A percentile compares a stretch with the other conserved stretches of the same genome.
Conservation (phyloP, 257 asterid species). For the Perilla frutescens region DNA sequence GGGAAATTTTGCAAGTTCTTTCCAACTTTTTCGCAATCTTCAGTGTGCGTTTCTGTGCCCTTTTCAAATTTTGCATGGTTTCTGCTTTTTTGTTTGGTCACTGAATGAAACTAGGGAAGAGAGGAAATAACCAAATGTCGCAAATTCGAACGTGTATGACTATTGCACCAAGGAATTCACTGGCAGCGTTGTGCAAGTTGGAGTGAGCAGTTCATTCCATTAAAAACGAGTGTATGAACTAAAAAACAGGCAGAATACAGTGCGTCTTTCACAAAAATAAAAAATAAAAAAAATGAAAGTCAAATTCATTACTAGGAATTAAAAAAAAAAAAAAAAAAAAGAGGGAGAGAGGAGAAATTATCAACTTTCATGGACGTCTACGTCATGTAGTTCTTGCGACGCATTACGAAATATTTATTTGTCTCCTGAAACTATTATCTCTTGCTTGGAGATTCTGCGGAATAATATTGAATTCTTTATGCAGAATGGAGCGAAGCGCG, state of each 20-base stretch:
- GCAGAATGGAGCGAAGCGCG: constrained; percentile 80
- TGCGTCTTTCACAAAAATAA: not conserved
- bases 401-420: not conserved
- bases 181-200: not conserved
- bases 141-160: constrained; percentile 5
- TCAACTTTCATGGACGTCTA: not conserved
- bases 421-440: not conserved
- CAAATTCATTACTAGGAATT: not conserved
- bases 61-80: not conserved
- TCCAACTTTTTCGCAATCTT: constrained; percentile 19
- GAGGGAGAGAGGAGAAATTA: not conserved
- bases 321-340: not conserved
- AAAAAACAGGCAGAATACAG: not conserved
- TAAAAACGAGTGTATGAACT: not conserved
- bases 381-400: not conserved
- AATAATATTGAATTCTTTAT: constrained; percentile 29
- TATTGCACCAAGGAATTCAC: not conserved
- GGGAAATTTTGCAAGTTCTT: constrained; percentile 28
- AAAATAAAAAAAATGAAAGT: not conserved
- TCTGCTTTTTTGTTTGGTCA: not conserved
- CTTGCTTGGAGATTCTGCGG: constrained; percentile 12
- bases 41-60: not conserved
- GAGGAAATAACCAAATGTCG: constrained; percentile 9
- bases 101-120: constrained; percentile 16
- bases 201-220: not conserved